Evolutionary conservation across 176 grass and related monocot genomes (phyloP).

Genomic region (Areca catechu): DNA sequence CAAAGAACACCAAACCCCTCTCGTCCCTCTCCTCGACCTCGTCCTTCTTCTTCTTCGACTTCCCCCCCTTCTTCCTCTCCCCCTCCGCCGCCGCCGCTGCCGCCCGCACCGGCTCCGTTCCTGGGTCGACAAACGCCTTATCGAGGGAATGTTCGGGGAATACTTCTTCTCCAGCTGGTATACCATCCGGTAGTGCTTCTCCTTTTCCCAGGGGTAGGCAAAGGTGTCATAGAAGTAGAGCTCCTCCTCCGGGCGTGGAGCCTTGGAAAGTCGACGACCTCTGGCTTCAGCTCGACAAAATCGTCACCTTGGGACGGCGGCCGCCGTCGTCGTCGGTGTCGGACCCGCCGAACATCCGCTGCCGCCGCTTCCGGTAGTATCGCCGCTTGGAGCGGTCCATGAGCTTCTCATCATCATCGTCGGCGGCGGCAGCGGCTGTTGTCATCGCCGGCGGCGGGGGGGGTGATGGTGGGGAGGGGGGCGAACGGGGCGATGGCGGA

Average conservation of each 20-base stretch:
- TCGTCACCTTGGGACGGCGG: constrained; percentile 18
- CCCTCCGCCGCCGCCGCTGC: constrained; percentile 14
- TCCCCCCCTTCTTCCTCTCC: constrained; percentile 11
- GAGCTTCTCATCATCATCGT: neutral
- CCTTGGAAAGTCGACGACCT: constrained; percentile 84
- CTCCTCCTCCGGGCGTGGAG: constrained; percentile 91
- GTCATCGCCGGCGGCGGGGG: constrained; percentile 12
- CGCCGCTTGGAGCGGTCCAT: constrained; percentile 52
- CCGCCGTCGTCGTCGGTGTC: constrained; percentile 11
- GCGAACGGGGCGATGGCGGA: constrained; percentile 50
- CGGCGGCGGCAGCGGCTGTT: neutral
- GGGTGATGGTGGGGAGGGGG: constrained; percentile 14
- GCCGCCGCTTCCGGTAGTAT: constrained; percentile 44
- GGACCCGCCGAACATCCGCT: constrained; percentile 16
- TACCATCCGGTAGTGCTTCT: constrained; percentile 97
- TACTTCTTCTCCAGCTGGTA: constrained; percentile 97
- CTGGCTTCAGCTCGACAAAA: constrained; percentile 63
- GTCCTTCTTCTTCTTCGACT: constrained; percentile 5
- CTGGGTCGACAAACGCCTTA: constrained; percentile 66
- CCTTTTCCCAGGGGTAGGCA: constrained; percentile 89
- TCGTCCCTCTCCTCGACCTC: constrained; percentile 20
- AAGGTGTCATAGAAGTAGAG: constrained; percentile 97
- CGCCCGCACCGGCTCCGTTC: constrained; percentile 1
- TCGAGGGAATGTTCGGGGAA: constrained; percentile 88
- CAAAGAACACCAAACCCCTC: constrained; percentile 71